Evolutionary conservation across 495 filamentous ascomycete species (phyloP), one percentile per base, ranked within the genome.

Genomic region (Aspergillus heteromorphus): DNA sequence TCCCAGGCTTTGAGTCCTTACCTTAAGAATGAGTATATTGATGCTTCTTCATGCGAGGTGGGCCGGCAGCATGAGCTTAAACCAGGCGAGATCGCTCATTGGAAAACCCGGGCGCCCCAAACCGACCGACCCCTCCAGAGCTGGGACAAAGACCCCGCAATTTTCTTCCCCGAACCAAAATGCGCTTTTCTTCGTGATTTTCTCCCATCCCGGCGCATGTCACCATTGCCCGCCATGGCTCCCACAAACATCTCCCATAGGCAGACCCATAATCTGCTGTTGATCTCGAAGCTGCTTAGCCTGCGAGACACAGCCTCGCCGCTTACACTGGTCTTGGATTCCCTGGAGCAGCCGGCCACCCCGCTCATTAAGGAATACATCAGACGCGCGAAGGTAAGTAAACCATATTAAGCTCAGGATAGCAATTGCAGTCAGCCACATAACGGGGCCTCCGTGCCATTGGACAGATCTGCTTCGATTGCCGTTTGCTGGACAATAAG

Each of bases 301-400:
- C 71, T 88, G 13, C 76, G 88, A 29, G 91, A 95, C 64, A 85
- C 80, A 18, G 85, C 85, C 2, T 95, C 90, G 25, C 92, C 91
- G 1, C 83, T 97, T 45, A 96, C 92, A 0, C 69, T 97, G 23
- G 70, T 97, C 7, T 75, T 93, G 50, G 92, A 97, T 71, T 87
- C 81, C 14, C 68, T 96, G 36, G 91, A 95, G 69, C 92, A 96
- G 70, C 83, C 86, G 19, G 87, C 83, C 11, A 78, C 73, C 20
- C 87, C 86, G 6, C 68, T 96, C 30, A 55, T 92, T 2, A 71
- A 74, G 19, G 88, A 95, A 68, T 91, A 90, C 64, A 83, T 89
- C 34, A 73, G 74, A 51, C 78, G 88, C 61, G 89, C 89, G 38
- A 89, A 87, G 71, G 89, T 88, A 65, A 54, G 74, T 58, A 45